Base-by-base conservation (phyloP, 305 asterid species). In the Fraxinus latifolia region DNA sequence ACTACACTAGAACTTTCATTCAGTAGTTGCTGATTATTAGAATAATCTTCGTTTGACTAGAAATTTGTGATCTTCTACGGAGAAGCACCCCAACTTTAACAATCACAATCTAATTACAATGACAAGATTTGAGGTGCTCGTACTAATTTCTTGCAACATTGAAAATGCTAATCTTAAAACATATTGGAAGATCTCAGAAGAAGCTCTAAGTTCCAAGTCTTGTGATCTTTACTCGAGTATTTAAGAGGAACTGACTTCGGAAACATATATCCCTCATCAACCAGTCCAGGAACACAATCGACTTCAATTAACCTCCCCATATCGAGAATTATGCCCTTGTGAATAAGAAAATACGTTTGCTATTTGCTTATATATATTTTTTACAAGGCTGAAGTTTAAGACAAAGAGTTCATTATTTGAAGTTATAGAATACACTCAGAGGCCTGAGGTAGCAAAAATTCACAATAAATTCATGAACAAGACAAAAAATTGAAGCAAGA, bases 401-500 rank as follows among this genome's bases (percentile, higher is more conserved):
- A 58, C 68, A 0, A 2, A 55, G 25, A 5, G 65, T 53, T 53
- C 7, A n/a, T n/a, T n/a, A 19, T 19, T 6, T 58, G 65, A n/a
- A 47, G 2, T n/a, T n/a, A 53, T 53, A 53, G 1, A 53, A n/a
- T 58, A 17, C 29, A 19, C 68, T 19, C 75, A 3, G 42, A 15
- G 37, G 39, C n/a, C 25, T 5, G 25, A 53, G 25, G 0, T 31
- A 70, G 37, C 21, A 67, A 27, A 27, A 29, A 67, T 67, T 67
- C 37, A 12, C 42, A 5, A 70, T 70, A 29, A 70, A 32, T 29
- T 70, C 39, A 15, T 1, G 25, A 70, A 31, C 25, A 31, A 70
- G 75, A 31, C 25, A 70, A 70, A 62, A 60, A 21, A 8, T 62
- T 62, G 82, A 79, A 65, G 39, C 62, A 34, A 37, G 82, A 44